phyloP scores from a whole-genome alignment of 1,284 basidiomycete genomes.

The Cerrena zonata region DNA sequence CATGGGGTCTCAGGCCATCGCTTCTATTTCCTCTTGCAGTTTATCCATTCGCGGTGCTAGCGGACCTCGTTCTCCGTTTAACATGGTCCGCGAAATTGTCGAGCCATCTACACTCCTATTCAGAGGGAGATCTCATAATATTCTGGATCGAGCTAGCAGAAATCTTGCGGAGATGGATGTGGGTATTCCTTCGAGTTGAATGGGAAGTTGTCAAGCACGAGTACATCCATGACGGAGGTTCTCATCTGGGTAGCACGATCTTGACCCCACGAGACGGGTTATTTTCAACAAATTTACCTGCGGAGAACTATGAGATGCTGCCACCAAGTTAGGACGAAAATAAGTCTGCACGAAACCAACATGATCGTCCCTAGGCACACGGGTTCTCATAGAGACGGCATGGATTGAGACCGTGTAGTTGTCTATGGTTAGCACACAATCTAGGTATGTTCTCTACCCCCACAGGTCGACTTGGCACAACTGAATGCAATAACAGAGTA shows the following conservation, averaged over 20 bases:
- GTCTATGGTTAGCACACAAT: background rate
- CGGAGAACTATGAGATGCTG: conserved; percentile 26
- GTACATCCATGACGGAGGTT: too few species aligned
- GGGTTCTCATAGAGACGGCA: too few species aligned
- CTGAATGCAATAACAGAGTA: background rate
- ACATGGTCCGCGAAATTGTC: conserved; percentile 93
- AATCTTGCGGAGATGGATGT: conserved; percentile 86
- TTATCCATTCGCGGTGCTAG: conserved; percentile 79
- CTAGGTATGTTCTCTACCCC: background rate
- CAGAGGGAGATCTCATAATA: conserved; percentile 78
- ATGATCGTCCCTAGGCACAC: too few species aligned
- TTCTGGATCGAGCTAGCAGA: conserved; percentile 91
- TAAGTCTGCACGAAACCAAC: too few species aligned
- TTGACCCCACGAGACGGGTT: background rate
- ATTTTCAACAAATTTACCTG: background rate
- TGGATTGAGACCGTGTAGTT: background rate
- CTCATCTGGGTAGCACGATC: background rate
- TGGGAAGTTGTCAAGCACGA: conserved; percentile 84
- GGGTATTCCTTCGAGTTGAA: conserved; percentile 94
- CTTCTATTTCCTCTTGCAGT: conserved; percentile 77
- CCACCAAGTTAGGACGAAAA: conserved; percentile 9
- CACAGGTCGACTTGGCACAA: background rate
- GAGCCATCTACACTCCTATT: conserved; percentile 78
- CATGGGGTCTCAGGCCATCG: conserved; percentile 66
- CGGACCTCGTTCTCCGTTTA: conserved; percentile 87